Evolutionary conservation across 352 stramenopile species (phyloP).

Genomic region (Blastocystis sp.): DNA sequence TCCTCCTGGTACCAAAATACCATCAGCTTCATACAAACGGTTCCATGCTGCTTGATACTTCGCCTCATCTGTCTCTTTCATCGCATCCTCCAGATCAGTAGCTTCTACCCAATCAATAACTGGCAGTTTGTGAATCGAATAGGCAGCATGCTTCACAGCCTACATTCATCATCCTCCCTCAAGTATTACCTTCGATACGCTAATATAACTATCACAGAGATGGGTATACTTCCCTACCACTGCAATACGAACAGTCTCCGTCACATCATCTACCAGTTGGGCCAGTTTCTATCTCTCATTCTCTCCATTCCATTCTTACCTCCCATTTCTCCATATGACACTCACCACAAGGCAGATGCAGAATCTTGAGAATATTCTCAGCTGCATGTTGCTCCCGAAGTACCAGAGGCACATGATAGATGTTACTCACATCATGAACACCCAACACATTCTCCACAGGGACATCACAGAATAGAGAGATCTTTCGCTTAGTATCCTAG

Average conservation of each 20-base stretch:
- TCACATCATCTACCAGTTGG: conserved; percentile 81
- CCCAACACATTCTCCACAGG: conserved; percentile 84
- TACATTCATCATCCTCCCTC: background rate
- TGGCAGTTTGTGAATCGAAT: conserved; percentile 83
- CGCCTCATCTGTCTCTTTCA: conserved; percentile 71
- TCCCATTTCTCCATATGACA: conserved; percentile 72
- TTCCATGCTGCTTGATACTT: conserved; percentile 79
- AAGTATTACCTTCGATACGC: conserved; percentile 83
- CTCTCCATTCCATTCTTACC: background rate
- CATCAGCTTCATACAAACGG: conserved; percentile 78
- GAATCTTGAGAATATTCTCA: conserved; percentile 82
- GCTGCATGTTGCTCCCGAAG: conserved; percentile 89
- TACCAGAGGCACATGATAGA: conserved; percentile 97
- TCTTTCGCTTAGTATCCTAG: conserved; percentile 82
- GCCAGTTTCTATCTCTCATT: conserved; percentile 73
- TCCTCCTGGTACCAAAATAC: conserved; percentile 88
- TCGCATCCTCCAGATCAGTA: conserved; percentile 80
- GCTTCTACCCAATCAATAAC: conserved; percentile 96
- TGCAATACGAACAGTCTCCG: conserved; percentile 84
- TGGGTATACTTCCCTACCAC: conserved; percentile 98
- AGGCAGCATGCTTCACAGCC: conserved; percentile 80
- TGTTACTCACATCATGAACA: conserved; percentile 98
- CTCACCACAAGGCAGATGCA: conserved; percentile 66
- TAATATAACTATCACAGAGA: conserved; percentile 95
- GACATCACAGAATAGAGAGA: conserved; percentile 96